Percentiles rank a stretch among this genome's conserved stretches.
These are phyloP conservation scores for Pleochaeta shiraiana DNA, from an alignment of 2,329 filamentous ascomycete genomes.

Conservation along the genomic window DNA sequence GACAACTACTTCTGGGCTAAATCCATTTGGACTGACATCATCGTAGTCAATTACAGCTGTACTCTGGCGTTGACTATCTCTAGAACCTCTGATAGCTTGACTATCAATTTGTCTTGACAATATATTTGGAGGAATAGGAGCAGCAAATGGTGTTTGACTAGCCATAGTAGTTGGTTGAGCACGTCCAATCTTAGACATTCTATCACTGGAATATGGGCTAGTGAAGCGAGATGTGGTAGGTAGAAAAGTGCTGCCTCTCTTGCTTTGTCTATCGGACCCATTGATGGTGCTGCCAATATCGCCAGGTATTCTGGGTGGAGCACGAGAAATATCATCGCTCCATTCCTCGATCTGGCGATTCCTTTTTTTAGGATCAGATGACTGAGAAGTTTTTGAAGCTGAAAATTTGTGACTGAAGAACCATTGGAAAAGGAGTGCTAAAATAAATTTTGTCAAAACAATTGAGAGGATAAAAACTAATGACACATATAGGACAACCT, in stretches of 20 bases:
- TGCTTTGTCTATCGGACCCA: conserved; percentile 47
- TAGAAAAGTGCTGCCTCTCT: conserved; percentile 64
- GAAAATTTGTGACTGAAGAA: conserved; percentile 76
- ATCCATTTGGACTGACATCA: conserved; percentile 67
- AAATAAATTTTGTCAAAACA: conserved; percentile 64
- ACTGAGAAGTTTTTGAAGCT: conserved; percentile 65
- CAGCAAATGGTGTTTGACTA: conserved; percentile 54
- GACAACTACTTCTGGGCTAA: conserved; percentile 89
- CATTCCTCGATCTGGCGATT: conserved; percentile 94
- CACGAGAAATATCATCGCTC: conserved; percentile 92
- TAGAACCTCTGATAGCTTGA: conserved; percentile 42
- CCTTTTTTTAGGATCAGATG: conserved; percentile 59
- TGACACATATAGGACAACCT: conserved; percentile 90
- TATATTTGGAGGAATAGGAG: conserved; percentile 45
- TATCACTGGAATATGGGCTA: conserved; percentile 63
- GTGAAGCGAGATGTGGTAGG: conserved; percentile 92
- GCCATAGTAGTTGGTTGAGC: conserved; percentile 75
- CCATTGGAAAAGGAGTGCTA: conserved; percentile 90
- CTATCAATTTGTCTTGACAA: conserved; percentile 49
- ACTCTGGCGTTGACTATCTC: conserved; percentile 30
- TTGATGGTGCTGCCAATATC: conserved; percentile 44
- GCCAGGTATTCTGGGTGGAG: conserved; percentile 59
- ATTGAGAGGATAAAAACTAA: conserved; percentile 81
- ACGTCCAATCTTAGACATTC: conserved; percentile 25
- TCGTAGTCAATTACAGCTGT: conserved; percentile 35